These are phyloP conservation scores for Yamadazyma insecticola DNA, from an alignment of 805 yeast genomes.

Conservation along the genomic window DNA sequence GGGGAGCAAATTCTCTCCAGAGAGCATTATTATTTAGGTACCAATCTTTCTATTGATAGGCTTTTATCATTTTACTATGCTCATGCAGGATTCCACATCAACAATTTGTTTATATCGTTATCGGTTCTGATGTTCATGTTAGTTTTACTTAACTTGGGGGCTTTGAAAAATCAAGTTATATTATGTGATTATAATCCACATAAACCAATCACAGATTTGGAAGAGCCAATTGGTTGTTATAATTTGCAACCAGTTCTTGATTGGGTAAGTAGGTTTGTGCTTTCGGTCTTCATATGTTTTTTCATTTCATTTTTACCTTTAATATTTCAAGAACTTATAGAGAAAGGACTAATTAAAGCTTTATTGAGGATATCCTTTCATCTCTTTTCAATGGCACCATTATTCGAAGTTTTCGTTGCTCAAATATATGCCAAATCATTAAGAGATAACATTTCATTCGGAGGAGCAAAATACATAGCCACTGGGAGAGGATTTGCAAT, in stretches of 20 bases:
- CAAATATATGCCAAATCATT: constrained; percentile 85
- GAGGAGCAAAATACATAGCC: constrained; percentile 88
- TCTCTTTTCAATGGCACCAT: constrained; percentile 75
- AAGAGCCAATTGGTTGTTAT: constrained; percentile 79
- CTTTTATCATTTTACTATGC: constrained; percentile 93
- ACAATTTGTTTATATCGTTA: constrained; percentile 79
- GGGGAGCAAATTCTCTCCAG: constrained; percentile 93
- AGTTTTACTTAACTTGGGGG: constrained; percentile 72
- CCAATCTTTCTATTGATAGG: constrained; percentile 82
- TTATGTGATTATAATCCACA: constrained; percentile 62
- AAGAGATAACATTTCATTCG: constrained; percentile 71
- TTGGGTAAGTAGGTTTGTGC: constrained; percentile 86
- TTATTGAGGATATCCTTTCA: constrained; percentile 67
- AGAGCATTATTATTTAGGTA: constrained; percentile 88
- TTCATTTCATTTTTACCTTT: constrained; percentile 88
- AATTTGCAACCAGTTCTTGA: constrained; percentile 78
- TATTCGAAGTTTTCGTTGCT: constrained; percentile 93
- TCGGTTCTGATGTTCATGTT: constrained; percentile 87
- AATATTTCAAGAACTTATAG: constrained; percentile 81
- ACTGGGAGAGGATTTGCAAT: constrained; percentile 96
- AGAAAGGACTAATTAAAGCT: constrained; percentile 80
- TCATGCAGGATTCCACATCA: constrained; percentile 93
- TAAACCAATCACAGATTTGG: constrained; percentile 68
- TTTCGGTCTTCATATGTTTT: constrained; percentile 89
- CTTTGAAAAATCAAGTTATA: constrained; percentile 69